phyloP scores from a whole-genome alignment of 2,329 filamentous ascomycete genomes.

The Apiospora rasikravindrae region DNA sequence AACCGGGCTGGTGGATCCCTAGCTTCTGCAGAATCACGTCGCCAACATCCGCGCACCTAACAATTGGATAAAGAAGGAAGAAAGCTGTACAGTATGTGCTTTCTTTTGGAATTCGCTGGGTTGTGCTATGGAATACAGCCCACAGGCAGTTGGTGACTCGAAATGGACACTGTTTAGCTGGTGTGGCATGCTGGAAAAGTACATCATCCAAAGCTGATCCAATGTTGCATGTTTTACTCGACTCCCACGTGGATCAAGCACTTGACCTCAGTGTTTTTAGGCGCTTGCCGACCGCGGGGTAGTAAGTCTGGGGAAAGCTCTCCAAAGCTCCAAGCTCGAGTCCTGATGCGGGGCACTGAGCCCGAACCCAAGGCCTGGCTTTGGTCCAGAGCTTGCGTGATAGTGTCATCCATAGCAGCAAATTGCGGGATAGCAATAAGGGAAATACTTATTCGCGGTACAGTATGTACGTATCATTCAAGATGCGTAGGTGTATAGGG shows the following conservation, averaged over 20 bases:
- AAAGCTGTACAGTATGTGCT: background rate
- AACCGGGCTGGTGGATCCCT: background rate
- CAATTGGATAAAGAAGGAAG: background rate
- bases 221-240: background rate
- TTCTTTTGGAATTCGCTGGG: background rate
- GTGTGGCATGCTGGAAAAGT: background rate
- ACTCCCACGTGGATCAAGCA: background rate
- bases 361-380: background rate
- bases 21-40: background rate
- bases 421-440: background rate
- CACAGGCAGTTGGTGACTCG: too few relatives aligned
- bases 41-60: background rate
- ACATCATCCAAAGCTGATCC: background rate
- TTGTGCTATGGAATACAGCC: background rate
- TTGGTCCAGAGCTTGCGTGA: background rate
- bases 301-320: slow-evolving; percentile 16
- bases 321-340: background rate
- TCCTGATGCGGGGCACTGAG: slow-evolving; percentile 2
- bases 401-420: background rate
- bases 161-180: background rate
- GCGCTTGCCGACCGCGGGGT: background rate
- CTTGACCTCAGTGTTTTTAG: background rate
- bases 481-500: too few relatives aligned
- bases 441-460: too few relatives aligned
- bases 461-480: too few relatives aligned